These are phyloP conservation scores for Penicillium ochrochloron DNA, from an alignment of 495 filamentous ascomycete genomes.

Conservation along the genomic window DNA sequence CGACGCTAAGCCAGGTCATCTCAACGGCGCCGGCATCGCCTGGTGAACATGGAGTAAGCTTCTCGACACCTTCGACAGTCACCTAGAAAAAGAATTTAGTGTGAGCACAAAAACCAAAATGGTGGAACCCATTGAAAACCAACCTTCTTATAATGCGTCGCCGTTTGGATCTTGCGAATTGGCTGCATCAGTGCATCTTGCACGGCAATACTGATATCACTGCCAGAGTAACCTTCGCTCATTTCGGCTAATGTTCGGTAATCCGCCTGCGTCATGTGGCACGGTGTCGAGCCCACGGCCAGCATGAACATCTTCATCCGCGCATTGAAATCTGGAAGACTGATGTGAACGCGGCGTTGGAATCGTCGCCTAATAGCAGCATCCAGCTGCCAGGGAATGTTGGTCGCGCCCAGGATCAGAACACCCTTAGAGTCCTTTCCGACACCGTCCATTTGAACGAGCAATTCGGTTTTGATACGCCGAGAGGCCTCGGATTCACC, in stretches of 20 bases:
- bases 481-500: slow-evolving; percentile 96
- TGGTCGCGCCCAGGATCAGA: slow-evolving; percentile 93
- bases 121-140: slow-evolving; percentile 7
- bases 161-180: slow-evolving; percentile 94
- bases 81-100: slow-evolving; percentile 55
- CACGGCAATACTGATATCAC: slow-evolving; percentile 94
- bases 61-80: slow-evolving; percentile 69
- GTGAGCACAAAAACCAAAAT: slow-evolving; percentile 1
- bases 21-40: slow-evolving; percentile 84
- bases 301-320: slow-evolving; percentile 98
- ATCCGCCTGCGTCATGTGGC: slow-evolving; percentile 77
- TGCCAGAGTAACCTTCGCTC: slow-evolving; percentile 92
- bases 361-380: slow-evolving; percentile 97
- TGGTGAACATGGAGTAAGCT: slow-evolving; percentile 91
- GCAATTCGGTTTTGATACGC: slow-evolving; percentile 96
- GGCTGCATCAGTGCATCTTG: slow-evolving; percentile 99
- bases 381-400: slow-evolving; percentile 99
- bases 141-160: slow-evolving; percentile 98
- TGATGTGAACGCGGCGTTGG: slow-evolving; percentile 94
- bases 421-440: slow-evolving; percentile 93
- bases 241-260: slow-evolving; percentile 77
- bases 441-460: slow-evolving; percentile 99
- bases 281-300: slow-evolving; percentile 86
- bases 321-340: slow-evolving; percentile 83
- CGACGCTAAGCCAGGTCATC: slow-evolving; percentile 90